Base-by-base conservation (phyloP, 1,139 yeast genomes). In the Zygosaccharomyces pseudobailii region DNA sequence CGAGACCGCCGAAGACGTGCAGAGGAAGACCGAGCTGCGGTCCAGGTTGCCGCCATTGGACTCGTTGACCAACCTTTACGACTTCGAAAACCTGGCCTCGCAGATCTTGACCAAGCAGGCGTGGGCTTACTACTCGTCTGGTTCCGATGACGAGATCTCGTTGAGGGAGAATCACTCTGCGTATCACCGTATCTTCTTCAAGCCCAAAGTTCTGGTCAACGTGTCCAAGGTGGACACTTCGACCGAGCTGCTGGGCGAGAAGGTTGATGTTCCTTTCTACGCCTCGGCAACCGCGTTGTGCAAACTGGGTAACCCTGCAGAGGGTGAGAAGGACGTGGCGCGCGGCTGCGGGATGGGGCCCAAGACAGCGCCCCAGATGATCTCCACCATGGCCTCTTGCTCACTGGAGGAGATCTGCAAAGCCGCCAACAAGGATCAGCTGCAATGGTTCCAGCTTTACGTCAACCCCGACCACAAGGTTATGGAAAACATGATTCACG, bases 91-190 rank as follows among this genome's bases (percentile, higher is more conserved):
- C 58, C 81, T 90, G 40, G 97, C 97, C 2, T 76, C 89, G 46
- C 79, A 81, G 54, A 80, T 84, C 39, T 69, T 90, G 75, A 78
- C 86, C 36, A 81, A 80, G 53, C 78, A 82, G 13, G 96, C 94
- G 0, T 87, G 96, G 92, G 92, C 90, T 9, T 90, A 90, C 68
- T 90, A 88, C 65, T 84, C 95, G 2, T 83, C 94, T 33, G 97
- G 95, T 6, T 78, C 95, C 37, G 97, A 90, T 65, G 97, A 90
- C 66, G 97, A 90, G 69, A 80, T 90, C 55, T 78, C 96, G 2
- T 67, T 87, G 63, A 76, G 97, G 55, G 96, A 89, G 62, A 90
- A 90, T 69, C 97, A 89, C 63, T 74, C 82, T 51, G 90, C 96
- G 3, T 90, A 80, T 69, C 96, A 87, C 59, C 75, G 95, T 46